Evolutionary conservation across 805 yeast species (phyloP).

Genomic region (Ogataea philodendri): DNA sequence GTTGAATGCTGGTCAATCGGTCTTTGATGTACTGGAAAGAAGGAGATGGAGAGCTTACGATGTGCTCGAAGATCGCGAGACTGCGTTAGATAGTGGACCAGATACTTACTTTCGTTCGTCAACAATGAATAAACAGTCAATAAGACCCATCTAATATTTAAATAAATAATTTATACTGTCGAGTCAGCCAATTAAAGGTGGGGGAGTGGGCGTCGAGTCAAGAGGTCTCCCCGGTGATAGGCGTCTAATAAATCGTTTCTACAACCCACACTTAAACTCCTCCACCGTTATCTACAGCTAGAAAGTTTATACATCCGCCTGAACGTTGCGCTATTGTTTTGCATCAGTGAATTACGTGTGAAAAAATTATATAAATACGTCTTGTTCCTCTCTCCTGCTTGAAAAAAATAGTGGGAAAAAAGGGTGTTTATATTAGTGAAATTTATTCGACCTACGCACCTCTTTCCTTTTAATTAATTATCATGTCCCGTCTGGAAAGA

Average conservation of each 20-base stretch:
- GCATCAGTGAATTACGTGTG: slow-evolving; percentile 6
- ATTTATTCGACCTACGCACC: slow-evolving; percentile 2
- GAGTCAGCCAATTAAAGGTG: not conserved
- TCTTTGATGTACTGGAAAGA: slow-evolving; percentile 26
- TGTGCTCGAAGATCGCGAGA: slow-evolving; percentile 27
- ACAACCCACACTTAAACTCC: not conserved
- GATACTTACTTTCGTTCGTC: slow-evolving; percentile 30
- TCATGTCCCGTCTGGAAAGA: slow-evolving; percentile 37
- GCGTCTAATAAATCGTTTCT: too few relatives aligned
- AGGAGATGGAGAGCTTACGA: slow-evolving; percentile 27
- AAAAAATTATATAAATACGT: slow-evolving; percentile 10
- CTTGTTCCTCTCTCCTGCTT: slow-evolving; percentile 6
- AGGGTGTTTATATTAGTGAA: slow-evolving; percentile 9
- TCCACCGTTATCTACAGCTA: too few relatives aligned
- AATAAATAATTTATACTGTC: not conserved
- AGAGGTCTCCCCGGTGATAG: not conserved
- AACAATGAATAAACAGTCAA: slow-evolving; percentile 32
- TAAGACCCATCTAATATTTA: slow-evolving; percentile 29
- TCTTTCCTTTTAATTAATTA: not conserved
- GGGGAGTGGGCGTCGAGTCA: not conserved
- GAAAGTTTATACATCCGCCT: too few relatives aligned
- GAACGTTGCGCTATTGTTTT: slow-evolving; percentile 2
- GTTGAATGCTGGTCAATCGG: slow-evolving; percentile 17
- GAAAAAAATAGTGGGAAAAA: slow-evolving; percentile 11
- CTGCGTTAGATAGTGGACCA: slow-evolving; percentile 13